These are phyloP conservation scores for Forsythia viridissima DNA, from an alignment of 257 asterid species.

Conservation along the genomic window DNA sequence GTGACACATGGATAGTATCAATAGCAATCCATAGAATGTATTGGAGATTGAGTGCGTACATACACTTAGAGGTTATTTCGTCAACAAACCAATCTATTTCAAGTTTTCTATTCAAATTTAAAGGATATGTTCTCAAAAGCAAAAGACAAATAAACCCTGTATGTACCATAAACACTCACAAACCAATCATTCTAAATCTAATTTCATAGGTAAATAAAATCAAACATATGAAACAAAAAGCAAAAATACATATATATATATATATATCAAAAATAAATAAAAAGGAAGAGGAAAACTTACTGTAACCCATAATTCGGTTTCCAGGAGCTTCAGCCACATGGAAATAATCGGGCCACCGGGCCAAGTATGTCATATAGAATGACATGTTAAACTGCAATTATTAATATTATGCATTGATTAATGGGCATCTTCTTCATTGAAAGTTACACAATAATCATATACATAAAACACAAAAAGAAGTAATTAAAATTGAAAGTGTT, in stretches of 20 bases:
- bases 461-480: background rate
- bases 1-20: too few relatives aligned
- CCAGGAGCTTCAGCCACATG: conserved; percentile 97
- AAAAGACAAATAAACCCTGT: background rate
- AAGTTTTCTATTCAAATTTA: background rate
- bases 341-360: conserved; percentile 97
- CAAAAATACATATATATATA: background rate
- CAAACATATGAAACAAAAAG: background rate
- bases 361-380: conserved; percentile 94
- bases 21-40: too few relatives aligned
- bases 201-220: background rate
- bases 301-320: conserved; percentile 64
- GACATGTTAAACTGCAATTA: conserved; percentile 62
- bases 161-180: background rate
- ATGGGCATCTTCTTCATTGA: background rate
- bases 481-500: background rate
- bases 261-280: too few relatives aligned
- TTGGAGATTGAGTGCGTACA: background rate
- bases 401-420: background rate
- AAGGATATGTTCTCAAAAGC: background rate
- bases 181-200: background rate
- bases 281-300: conserved; percentile 32
- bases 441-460: background rate
- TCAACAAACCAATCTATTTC: background rate
- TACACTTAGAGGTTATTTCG: background rate